A percentile compares a stretch with the other conserved stretches of the same genome.
Conservation (phyloP, 768 basidiomycete genomes). For the Cystobasidiopsis lactophilus region DNA sequence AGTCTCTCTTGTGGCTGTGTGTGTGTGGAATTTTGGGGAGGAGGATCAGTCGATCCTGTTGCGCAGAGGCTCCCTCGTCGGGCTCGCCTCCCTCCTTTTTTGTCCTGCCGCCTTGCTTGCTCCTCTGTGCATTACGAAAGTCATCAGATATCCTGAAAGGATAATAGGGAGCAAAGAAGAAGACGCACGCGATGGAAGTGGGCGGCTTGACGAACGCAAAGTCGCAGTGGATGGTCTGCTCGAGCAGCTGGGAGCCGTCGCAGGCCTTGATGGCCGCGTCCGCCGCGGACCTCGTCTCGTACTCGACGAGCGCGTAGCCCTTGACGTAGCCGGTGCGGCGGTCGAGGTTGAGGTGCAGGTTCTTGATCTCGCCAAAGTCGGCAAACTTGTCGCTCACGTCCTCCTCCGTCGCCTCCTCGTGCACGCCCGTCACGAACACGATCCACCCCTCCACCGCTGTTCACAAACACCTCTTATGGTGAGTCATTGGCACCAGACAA, state of each 20-base stretch:
- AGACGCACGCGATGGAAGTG: neutral
- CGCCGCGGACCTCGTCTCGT: constrained; percentile 83
- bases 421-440: constrained; percentile 81
- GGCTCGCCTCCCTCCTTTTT: too few species aligned
- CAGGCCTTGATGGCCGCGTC: constrained; percentile 83
- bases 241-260: constrained; percentile 56
- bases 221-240: constrained; percentile 70
- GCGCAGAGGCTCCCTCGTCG: too few species aligned
- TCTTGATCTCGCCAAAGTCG: constrained; percentile 94
- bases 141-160: neutral
- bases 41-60: too few species aligned
- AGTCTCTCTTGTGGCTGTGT: too few species aligned
- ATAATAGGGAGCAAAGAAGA: neutral
- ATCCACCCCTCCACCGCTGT: constrained; percentile 98
- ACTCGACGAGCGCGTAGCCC: constrained; percentile 95
- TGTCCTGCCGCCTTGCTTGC: too few species aligned
- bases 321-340: constrained; percentile 96
- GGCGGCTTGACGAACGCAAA: constrained; percentile 77
- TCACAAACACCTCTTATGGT: neutral
- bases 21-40: too few species aligned
- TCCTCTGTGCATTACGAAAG: neutral
- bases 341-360: constrained; percentile 88
- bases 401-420: constrained; percentile 95
- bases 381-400: constrained; percentile 89
- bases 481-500: neutral